A percentile compares a stretch with the other conserved stretches of the same genome.
Evolutionary conservation across 176 grass and related monocot genomes (phyloP).

Genomic region (Stipa capillata): DNA sequence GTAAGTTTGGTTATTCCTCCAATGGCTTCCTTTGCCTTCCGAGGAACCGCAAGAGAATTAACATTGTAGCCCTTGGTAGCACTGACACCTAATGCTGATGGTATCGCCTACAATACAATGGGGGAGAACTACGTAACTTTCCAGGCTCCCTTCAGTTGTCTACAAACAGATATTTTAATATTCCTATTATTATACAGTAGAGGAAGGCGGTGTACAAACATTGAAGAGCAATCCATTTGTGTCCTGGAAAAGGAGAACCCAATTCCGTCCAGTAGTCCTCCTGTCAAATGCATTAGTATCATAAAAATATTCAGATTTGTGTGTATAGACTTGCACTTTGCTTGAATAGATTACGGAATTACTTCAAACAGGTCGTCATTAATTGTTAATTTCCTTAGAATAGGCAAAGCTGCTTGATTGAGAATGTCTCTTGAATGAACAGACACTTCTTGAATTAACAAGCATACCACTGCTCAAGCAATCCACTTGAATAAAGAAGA

Average conservation of each 20-base stretch:
- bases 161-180: conserved; percentile 6
- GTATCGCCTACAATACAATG: conserved; percentile 69
- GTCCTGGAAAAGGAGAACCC: conserved; percentile 98
- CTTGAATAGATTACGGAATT: conserved; percentile 12
- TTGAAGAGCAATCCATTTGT: conserved; percentile 98
- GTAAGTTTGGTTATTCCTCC: conserved; percentile 98
- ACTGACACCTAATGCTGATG: conserved; percentile 91
- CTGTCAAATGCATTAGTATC: conserved; percentile 34
- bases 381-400: conserved; percentile 3
- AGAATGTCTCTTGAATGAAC: background rate
- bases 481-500: conserved; percentile 90
- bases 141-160: background rate
- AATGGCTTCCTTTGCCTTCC: conserved; percentile 98
- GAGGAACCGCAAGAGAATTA: conserved; percentile 93
- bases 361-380: background rate
- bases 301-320: background rate
- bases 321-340: background rate
- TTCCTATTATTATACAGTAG: background rate
- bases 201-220: conserved; percentile 34
- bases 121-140: background rate
- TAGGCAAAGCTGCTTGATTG: background rate
- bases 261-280: conserved; percentile 54
- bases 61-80: conserved; percentile 83
- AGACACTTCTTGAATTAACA: background rate
- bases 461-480: conserved; percentile 75